Conservation (phyloP, 768 basidiomycete species). For the Serpula lacrymans region DNA sequence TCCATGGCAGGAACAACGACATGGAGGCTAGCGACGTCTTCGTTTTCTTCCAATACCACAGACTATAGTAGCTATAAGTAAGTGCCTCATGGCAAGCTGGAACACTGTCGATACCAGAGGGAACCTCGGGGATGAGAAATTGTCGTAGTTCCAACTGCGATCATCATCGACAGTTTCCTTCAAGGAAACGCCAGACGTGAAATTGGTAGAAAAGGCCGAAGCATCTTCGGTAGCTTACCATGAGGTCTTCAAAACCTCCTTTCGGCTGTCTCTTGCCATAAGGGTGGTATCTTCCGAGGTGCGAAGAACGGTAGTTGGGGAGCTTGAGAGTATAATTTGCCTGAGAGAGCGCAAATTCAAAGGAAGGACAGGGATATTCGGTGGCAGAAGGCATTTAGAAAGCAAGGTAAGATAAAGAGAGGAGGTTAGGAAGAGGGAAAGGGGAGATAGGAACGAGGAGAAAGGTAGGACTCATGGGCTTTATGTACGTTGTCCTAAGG, state of each 20-base stretch:
- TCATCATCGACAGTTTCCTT: neutral
- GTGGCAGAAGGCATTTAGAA: neutral
- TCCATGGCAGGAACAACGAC: constrained; percentile 16
- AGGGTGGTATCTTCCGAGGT: constrained; percentile 17
- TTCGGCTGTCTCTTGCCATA: constrained; percentile 7
- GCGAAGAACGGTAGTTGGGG: constrained; percentile 18
- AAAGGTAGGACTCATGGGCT: constrained; percentile 9
- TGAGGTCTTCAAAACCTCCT: neutral
- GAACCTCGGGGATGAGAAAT: constrained; percentile 3
- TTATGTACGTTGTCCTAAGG: constrained; percentile 21
- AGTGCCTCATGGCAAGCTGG: neutral
- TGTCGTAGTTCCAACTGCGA: neutral
- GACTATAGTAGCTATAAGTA: neutral
- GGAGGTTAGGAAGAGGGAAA: too few species aligned
- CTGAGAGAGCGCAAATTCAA: constrained; percentile 5
- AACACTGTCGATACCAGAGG: constrained; percentile 2
- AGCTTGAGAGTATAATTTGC: constrained; percentile 15
- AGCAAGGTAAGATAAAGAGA: neutral
- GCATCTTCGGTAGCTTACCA: neutral
- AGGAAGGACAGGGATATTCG: neutral
- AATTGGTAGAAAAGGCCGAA: too few species aligned
- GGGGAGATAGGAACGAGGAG: constrained; percentile 17
- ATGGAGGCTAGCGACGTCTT: constrained; percentile 15
- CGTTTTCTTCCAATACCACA: constrained; percentile 11
- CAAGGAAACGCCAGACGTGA: too few species aligned